Evolutionary conservation across 2,329 filamentous ascomycete genomes (phyloP).

Genomic region (Colletotrichum viniferum): DNA sequence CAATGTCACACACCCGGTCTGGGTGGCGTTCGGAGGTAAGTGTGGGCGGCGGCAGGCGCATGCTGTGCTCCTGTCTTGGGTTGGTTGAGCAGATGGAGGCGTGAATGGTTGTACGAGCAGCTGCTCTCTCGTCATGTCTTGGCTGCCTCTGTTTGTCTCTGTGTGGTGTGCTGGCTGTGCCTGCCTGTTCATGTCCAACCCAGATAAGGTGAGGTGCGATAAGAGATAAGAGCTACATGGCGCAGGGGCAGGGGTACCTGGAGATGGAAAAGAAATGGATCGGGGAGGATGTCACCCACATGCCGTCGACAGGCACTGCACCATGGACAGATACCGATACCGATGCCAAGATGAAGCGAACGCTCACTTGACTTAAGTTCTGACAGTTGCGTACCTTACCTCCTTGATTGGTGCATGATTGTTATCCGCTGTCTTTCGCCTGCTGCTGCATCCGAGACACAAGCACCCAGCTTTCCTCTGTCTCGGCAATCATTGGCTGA

Average conservation of each 20-base stretch:
- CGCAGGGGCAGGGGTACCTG: not conserved
- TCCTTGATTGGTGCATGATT: not conserved
- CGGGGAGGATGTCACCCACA: not conserved
- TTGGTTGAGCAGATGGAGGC: not conserved
- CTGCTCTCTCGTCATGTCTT: not conserved
- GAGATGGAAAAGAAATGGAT: not conserved
- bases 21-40: not conserved
- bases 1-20: not conserved
- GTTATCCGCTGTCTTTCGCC: not conserved
- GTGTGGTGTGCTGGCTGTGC: not conserved
- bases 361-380: not conserved
- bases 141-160: not conserved
- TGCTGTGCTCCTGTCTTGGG: not conserved
- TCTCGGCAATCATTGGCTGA: not conserved
- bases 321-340: not conserved
- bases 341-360: not conserved
- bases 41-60: not conserved
- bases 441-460: not conserved
- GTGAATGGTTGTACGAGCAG: not conserved
- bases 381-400: not conserved
- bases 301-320: not conserved
- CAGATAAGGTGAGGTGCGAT: not conserved
- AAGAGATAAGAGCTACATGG: not conserved
- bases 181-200: not conserved
- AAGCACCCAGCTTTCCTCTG: not conserved